Conservation (phyloP, 208 protist species). For the Crithidia acanthocephali region DNA sequence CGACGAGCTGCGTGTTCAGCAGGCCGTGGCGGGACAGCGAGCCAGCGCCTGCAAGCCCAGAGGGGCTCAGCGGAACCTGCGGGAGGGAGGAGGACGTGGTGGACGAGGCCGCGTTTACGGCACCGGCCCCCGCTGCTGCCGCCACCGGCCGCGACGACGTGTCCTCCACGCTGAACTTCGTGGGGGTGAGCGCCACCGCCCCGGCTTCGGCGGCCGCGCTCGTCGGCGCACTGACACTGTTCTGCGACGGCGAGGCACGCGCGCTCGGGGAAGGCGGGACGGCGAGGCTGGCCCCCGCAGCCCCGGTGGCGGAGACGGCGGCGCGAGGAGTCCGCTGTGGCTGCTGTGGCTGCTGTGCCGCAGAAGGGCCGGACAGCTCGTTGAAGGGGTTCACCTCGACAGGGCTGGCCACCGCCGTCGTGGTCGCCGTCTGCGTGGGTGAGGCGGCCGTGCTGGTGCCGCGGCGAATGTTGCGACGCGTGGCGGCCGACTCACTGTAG, state of each 20-base stretch:
- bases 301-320: not conserved
- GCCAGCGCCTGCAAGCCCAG: not conserved
- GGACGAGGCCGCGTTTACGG: not conserved
- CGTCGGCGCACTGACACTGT: not conserved
- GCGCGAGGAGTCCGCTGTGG: not conserved
- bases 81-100: not conserved
- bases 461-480: constrained; percentile 33
- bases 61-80: constrained; percentile 2
- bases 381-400: not conserved
- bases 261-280: constrained; percentile 12
- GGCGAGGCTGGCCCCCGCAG: not conserved
- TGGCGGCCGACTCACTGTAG: constrained; percentile 39
- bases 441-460: constrained; percentile 19
- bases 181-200: constrained; percentile 11
- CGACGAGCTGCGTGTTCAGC: constrained; percentile 17
- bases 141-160: constrained; percentile 22
- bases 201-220: not conserved
- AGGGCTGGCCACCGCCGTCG: constrained; percentile 7
- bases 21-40: constrained; percentile 5
- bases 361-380: not conserved
- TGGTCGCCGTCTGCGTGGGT: constrained; percentile 4
- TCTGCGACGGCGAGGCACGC: constrained; percentile 19
- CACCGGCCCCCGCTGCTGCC: not conserved
- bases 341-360: not conserved
- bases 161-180: constrained; percentile 34